Percentiles rank a stretch among this genome's conserved stretches.
phyloP scores from a whole-genome alignment of 495 filamentous ascomycete species.

The Copromyces sp. region DNA sequence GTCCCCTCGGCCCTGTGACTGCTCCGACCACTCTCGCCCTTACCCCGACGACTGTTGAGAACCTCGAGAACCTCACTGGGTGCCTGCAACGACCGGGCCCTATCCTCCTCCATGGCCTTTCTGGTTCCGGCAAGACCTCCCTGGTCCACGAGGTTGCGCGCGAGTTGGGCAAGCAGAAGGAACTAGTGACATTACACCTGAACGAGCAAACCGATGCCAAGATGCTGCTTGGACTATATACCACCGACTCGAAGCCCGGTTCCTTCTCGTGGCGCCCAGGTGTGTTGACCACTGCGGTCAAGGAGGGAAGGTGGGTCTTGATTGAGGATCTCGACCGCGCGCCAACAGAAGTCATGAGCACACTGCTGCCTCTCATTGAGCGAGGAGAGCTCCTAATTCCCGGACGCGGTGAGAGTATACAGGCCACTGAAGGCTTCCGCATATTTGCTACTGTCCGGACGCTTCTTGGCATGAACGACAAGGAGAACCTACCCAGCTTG shows the following conservation, averaged over 20 bases:
- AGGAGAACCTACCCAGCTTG: slow-evolving; percentile 48
- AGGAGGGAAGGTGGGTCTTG: slow-evolving; percentile 88
- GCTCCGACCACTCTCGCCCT: slow-evolving; percentile 49
- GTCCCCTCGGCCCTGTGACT: slow-evolving; percentile 42
- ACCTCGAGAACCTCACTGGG: slow-evolving; percentile 56
- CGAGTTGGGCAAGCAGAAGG: slow-evolving; percentile 58
- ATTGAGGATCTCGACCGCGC: slow-evolving; percentile 96
- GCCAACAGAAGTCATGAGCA: slow-evolving; percentile 88
- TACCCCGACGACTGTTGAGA: slow-evolving; percentile 59
- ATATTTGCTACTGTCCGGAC: slow-evolving; percentile 87
- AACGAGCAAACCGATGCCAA: slow-evolving; percentile 98
- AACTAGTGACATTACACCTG: slow-evolving; percentile 83
- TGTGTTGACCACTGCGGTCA: slow-evolving; percentile 84
- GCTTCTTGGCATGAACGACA: slow-evolving; percentile 57
- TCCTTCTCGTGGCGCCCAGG: slow-evolving; percentile 91
- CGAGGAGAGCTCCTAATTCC: slow-evolving; percentile 77
- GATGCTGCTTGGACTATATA: slow-evolving; percentile 85
- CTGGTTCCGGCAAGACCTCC: slow-evolving; percentile 85
- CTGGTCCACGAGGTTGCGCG: slow-evolving; percentile 73
- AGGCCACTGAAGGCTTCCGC: slow-evolving; percentile 71
- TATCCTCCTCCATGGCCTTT: slow-evolving; percentile 69
- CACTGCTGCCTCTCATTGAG: slow-evolving; percentile 83
- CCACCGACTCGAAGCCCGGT: slow-evolving; percentile 71
- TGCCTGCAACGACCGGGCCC: slow-evolving; percentile 56
- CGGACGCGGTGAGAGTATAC: slow-evolving; percentile 72